Evolutionary conservation across 176 grass and related monocot species (phyloP), one percentile per base, ranked within the genome.

Genomic region (Zizania latifolia): DNA sequence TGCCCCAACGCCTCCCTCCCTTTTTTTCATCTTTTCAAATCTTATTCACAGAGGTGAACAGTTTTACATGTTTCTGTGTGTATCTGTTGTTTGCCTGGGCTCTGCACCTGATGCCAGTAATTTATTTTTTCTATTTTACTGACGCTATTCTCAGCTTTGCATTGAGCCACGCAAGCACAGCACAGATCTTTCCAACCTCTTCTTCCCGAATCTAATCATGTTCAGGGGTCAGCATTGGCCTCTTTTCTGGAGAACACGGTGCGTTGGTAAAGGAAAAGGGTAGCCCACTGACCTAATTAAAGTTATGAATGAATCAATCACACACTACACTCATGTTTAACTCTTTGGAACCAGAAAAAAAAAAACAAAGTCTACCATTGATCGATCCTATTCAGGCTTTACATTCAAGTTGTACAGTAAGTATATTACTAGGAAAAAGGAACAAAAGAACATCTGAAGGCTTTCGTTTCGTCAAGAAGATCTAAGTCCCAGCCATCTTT

Each of bases 141-240:
- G 28, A 10, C 16, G 4, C 37, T 65, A 40, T 11, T 19, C 1
- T 10, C 23, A 15, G 32, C 10, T 55, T 38, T 56, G 10, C 14
- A 44, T 54, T 40, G 33, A 73, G 15, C 43, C 23, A 62, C 40
- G 12, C 11, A 50, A n/a, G n/a, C n/a, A n/a, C n/a, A 12, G 41
- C 29, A 14, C 28, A 35, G 19, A 57, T 38, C 31, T 72, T 72
- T 57, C 46, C 31, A 22, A 51, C 48, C 68, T 23, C 45, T 23
- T 62, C 68, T 63, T 73, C 35, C 32, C 24, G 10, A 40, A 63
- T 63, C 43, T 72, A 72, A 62, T 37, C 29, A 46, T 71, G 28
- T 34, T 54, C 81, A 38, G 23, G 81, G 32, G 57, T 83, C 81
- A 83, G 39, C 17, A 69, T 45, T 60, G 54, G 40, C 65, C 24